Conservation (phyloP, 2,329 filamentous ascomycete species). For the Stachybotrys chartarum region DNA sequence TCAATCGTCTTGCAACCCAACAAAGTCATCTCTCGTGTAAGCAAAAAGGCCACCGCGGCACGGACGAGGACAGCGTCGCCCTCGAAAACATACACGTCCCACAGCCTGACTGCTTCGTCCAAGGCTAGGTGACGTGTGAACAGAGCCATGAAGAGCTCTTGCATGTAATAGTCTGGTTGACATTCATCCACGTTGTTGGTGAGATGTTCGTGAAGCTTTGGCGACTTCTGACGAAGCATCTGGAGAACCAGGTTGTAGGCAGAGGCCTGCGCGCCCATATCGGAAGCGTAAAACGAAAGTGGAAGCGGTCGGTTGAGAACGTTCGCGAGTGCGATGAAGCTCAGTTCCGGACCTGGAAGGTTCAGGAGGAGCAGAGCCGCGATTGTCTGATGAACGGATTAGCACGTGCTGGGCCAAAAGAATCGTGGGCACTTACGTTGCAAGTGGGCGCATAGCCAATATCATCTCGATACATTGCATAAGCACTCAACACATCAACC, state of each 20-base stretch:
- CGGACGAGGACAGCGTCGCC: slow-evolving; percentile 66
- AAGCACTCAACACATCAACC: slow-evolving; percentile 68
- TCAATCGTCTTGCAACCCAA: slow-evolving; percentile 36
- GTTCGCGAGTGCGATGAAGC: slow-evolving; percentile 70
- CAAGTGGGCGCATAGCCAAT: slow-evolving; percentile 71
- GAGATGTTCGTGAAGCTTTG: slow-evolving; percentile 57
- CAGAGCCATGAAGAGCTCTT: slow-evolving; percentile 53
- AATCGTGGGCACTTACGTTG: slow-evolving; percentile 48
- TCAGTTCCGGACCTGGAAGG: slow-evolving; percentile 52
- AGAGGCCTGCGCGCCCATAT: slow-evolving; percentile 59
- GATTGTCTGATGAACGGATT: slow-evolving; percentile 45
- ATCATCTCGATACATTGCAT: slow-evolving; percentile 75
- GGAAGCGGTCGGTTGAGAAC: slow-evolving; percentile 69
- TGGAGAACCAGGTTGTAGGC: slow-evolving; percentile 64
- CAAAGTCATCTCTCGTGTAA: slow-evolving; percentile 44
- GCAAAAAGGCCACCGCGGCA: slow-evolving; percentile 61
- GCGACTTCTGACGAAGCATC: slow-evolving; percentile 58
- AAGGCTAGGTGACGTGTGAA: slow-evolving; percentile 58
- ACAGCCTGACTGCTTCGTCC: slow-evolving; percentile 65
- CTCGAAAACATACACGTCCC: slow-evolving; percentile 80
- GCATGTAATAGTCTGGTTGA: slow-evolving; percentile 47
- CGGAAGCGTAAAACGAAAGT: slow-evolving; percentile 66
- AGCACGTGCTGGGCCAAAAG: slow-evolving; percentile 1
- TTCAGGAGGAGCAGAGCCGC: slow-evolving; percentile 69
- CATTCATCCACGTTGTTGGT: slow-evolving; percentile 38